These are phyloP conservation scores for Colletotrichum destructivum DNA, from an alignment of 2,329 filamentous ascomycete species.

Conservation along the genomic window DNA sequence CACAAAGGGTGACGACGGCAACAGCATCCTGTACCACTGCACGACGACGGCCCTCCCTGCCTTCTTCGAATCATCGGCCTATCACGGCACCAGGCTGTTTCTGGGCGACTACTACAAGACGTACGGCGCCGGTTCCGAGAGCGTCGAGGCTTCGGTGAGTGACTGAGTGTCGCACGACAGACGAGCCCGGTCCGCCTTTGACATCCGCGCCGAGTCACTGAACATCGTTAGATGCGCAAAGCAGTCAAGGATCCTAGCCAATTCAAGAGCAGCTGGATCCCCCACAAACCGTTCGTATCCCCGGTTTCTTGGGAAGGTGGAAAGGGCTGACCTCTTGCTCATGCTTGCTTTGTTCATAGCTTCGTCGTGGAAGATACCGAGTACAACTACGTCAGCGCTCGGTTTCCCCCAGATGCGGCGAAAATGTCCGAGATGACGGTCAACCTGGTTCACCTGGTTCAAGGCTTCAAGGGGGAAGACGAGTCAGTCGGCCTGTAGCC, in stretches of 20 bases:
- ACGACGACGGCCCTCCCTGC: constrained; percentile 65
- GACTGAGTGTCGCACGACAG: constrained; percentile 48
- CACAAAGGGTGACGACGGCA: constrained; percentile 57
- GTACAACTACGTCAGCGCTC: constrained; percentile 65
- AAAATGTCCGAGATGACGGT: constrained; percentile 59
- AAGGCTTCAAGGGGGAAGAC: constrained; percentile 17
- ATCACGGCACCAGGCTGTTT: constrained; percentile 63
- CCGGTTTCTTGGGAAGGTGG: neutral
- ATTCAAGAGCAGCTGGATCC: constrained; percentile 59
- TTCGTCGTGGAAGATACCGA: constrained; percentile 65
- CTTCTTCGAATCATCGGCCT: constrained; percentile 64
- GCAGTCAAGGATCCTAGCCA: constrained; percentile 59
- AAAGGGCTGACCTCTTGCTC: neutral
- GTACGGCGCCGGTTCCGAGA: constrained; percentile 65
- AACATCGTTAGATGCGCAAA: constrained; percentile 56
- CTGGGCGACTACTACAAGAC: constrained; percentile 72
- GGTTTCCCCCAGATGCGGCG: constrained; percentile 61
- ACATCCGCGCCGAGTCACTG: constrained; percentile 1
- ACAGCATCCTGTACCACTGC: constrained; percentile 63
- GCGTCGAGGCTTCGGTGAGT: constrained; percentile 63
- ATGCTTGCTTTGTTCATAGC: constrained; percentile 46
- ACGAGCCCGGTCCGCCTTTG: too few relatives aligned
- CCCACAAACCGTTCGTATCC: constrained; percentile 25
- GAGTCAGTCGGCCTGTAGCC: constrained; percentile 1
- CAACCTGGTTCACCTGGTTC: constrained; percentile 51